These are phyloP conservation scores for Pleurotus tuber-regium DNA, from an alignment of 768 basidiomycete genomes.

Conservation along the genomic window DNA sequence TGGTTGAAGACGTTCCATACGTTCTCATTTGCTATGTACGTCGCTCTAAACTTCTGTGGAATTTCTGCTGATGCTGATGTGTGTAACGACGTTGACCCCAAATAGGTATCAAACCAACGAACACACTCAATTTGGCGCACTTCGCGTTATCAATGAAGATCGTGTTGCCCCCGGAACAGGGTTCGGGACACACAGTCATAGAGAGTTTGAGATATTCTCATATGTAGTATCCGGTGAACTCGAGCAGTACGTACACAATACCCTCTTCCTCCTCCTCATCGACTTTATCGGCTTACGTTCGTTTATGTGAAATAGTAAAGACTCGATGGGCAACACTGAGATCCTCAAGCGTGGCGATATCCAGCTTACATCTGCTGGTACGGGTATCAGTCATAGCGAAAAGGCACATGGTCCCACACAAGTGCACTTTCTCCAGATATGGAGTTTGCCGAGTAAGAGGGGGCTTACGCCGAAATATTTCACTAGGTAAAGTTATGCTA, in stretches of 20 bases:
- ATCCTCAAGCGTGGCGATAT: constrained; percentile 85
- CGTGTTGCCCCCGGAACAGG: constrained; percentile 72
- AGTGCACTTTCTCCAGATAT: constrained; percentile 55
- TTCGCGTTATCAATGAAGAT: constrained; percentile 93
- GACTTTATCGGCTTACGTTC: no score
- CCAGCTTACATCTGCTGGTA: constrained; percentile 91
- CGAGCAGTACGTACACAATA: constrained; percentile 65
- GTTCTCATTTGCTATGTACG: constrained; percentile 71
- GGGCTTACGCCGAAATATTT: constrained; percentile 77
- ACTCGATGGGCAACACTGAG: constrained; percentile 91
- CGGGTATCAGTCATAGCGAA: constrained; percentile 83
- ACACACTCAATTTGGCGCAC: constrained; percentile 63
- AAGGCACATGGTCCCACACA: constrained; percentile 39
- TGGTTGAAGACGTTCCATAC: constrained; percentile 91
- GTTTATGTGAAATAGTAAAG: constrained; percentile 72
- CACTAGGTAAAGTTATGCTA: no score
- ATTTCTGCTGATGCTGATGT: no score
- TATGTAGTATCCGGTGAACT: constrained; percentile 79
- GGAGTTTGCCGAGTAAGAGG: constrained; percentile 40
- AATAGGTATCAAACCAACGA: constrained; percentile 58
- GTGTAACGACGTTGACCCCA: neutral
- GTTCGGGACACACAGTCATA: constrained; percentile 83
- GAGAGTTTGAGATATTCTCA: constrained; percentile 89
- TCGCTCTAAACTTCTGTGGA: constrained; percentile 19
- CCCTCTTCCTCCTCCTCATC: neutral